phyloP scores from a whole-genome alignment of 169 alveolate genomes.

The Cryptosporidium meleagridis region DNA sequence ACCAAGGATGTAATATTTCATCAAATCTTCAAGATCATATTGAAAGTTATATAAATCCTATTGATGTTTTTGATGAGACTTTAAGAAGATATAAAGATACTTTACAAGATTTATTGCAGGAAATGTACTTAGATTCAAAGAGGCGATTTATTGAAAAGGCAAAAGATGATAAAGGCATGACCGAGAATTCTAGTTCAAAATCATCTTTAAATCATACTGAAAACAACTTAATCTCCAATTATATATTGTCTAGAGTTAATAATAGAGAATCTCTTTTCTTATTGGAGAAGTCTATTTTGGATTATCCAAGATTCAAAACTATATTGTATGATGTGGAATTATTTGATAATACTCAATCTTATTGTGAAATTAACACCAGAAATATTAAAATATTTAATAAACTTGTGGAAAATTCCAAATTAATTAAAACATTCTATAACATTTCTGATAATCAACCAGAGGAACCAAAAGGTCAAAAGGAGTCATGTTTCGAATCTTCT shows the following conservation, averaged over 20 bases:
- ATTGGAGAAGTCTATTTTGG: constrained; percentile 48
- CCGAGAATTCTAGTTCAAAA: background rate
- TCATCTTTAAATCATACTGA: background rate
- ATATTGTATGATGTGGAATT: constrained; percentile 21
- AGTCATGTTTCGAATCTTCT: background rate
- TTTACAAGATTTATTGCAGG: constrained; percentile 40
- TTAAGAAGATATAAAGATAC: constrained; percentile 44
- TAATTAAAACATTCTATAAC: constrained; percentile 6
- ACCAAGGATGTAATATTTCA: background rate
- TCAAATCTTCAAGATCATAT: background rate
- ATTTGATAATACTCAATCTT: constrained; percentile 29
- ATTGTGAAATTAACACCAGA: constrained; percentile 41
- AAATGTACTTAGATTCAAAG: constrained; percentile 23
- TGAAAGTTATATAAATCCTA: constrained; percentile 27
- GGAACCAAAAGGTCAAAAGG: background rate
- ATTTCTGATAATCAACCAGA: background rate
- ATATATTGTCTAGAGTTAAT: constrained; percentile 26
- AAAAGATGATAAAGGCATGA: background rate
- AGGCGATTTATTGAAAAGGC: background rate
- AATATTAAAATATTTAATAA: constrained; percentile 34
- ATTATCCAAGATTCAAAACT: constrained; percentile 50
- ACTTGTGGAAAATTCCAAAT: background rate
- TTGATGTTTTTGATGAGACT: constrained; percentile 60
- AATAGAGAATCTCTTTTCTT: constrained; percentile 44
- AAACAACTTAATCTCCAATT: background rate